Evolutionary conservation across 2,329 filamentous ascomycete species (phyloP), one percentile per base, ranked within the genome.

Genomic region (Daldinia sp.): DNA sequence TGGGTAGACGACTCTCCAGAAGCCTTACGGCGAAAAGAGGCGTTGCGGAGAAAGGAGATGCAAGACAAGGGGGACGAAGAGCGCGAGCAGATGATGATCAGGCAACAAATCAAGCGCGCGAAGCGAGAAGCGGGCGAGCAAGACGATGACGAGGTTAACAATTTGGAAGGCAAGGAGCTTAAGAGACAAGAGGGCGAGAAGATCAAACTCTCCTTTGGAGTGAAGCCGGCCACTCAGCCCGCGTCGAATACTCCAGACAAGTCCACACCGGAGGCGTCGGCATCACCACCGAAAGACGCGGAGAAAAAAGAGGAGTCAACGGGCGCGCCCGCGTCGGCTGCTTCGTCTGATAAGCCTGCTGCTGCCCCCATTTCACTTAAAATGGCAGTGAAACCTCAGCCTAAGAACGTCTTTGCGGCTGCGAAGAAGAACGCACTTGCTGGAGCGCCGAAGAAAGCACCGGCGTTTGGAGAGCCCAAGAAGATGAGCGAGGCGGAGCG

Each of bases 1-100:
- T 99, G 94, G 92, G 89, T 97, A 60, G 94, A 99, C 73, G 93
- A 94, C 71, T 94, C 90, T 32, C 92, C 93, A 0, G 94, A 97
- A 58, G 92, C 93, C 1, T 79, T 98, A 67, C 83, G 87, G 70
- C 81, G 94, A 51, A 87, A 92, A 65, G 94, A 97, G 68, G 92
- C 92, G 23, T 83, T 97, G 49, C 82, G 89, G 69, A 88, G 90
- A 74, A 94, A 93, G 76, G 94, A 97, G 76, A 86, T 91, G 57
- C 89, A 94, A 77, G 94, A 97, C 71, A 92, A 91, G 70, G 93
- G 93, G 1, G 94, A 97, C 70, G 94, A 98, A 75, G 92, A 96
- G 78, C 80, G 93, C 49, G 94, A 98, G 78, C 90, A 94, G 77
- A 87, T 86, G 73, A 83, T 94, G 80, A 89, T 99, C 43, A 85